Percentiles rank a stretch among this genome's conserved stretches.
Evolutionary conservation across 495 filamentous ascomycete species (phyloP).

Genomic region (Trichocladium antarcticum): DNA sequence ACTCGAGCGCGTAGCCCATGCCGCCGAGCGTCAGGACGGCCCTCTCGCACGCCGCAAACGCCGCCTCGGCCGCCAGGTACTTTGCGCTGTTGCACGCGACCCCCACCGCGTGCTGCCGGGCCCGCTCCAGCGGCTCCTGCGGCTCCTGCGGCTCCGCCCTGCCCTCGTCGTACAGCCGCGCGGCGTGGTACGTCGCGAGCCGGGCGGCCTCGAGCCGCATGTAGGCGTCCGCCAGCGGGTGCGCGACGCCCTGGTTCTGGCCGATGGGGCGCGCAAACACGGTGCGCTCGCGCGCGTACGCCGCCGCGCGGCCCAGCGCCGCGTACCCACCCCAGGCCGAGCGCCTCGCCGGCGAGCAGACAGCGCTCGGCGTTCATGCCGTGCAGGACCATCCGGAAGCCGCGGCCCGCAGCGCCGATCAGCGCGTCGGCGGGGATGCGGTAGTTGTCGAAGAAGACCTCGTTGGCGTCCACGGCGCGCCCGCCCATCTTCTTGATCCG

Average conservation of each 20-base stretch:
- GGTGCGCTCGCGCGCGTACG: constrained; percentile 55
- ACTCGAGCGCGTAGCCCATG: constrained; percentile 71
- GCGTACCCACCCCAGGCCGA: constrained; percentile 71
- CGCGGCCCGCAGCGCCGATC: constrained; percentile 58
- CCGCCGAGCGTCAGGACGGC: constrained; percentile 58
- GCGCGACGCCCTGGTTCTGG: constrained; percentile 62
- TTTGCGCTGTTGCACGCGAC: constrained; percentile 68
- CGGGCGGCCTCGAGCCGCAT: constrained; percentile 76
- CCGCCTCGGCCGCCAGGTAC: constrained; percentile 69
- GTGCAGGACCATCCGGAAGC: constrained; percentile 67
- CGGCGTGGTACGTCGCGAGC: constrained; percentile 66
- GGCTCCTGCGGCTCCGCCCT: constrained; percentile 44
- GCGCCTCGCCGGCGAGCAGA: constrained; percentile 63
- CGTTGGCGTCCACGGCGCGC: constrained; percentile 67
- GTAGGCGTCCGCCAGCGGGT: constrained; percentile 62
- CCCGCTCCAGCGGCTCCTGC: constrained; percentile 47
- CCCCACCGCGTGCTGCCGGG: constrained; percentile 53
- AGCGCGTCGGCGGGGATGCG: constrained; percentile 46
- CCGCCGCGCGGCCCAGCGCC: constrained; percentile 51
- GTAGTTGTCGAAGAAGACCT: constrained; percentile 75
- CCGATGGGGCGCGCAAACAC: constrained; percentile 65
- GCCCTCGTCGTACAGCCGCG: constrained; percentile 55
- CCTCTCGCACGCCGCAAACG: constrained; percentile 61
- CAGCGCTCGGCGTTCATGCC: constrained; percentile 79
- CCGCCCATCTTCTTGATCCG: constrained; percentile 77